Evolutionary conservation across 352 stramenopile species (phyloP), one percentile per base, ranked within the genome.

Genomic region (Globisporangium radiosum): DNA sequence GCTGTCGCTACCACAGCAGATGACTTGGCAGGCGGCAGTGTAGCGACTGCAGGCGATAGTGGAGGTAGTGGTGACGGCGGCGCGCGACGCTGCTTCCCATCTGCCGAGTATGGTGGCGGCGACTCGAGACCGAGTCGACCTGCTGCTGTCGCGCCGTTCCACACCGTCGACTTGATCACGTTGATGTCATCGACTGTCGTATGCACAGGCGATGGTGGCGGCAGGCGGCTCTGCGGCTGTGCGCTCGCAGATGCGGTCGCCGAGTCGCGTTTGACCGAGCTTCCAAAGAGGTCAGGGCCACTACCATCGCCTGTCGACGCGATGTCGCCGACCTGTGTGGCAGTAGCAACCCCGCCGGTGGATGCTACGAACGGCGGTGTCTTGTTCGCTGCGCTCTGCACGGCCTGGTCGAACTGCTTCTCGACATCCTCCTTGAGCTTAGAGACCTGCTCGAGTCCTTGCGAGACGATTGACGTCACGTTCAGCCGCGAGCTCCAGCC

Each of bases 391-490:
- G 56, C 36, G 49, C 71, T 68, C 17, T 78, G 70, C 43, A 94
- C 80, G 43, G 83, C 80, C 60, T 94, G 78, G 52, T 94, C 85
- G 57, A 94, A 94, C 58, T 90, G 85, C 67, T 94, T 94, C 67
- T 94, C 85, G 54, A 94, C 85, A 61, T 94, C 85, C 64, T 94
- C 85, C 19, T 83, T 83, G 57, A 94, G 70, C 74, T 73, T 90
- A 47, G 68, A 77, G 56, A 94, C 85, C 63, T 94, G 85, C 62
- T 94, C 85, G 39, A 94, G 67, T 13, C 85, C 85, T 62, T 92
- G 85, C 15, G 80, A 88, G 40, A 94, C 85, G 68, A 94, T 87
- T 40, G 78, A 89, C 63, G 83, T 81, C 49, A 94, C 76, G 56
- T 91, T 94, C 57, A 94, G 60, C 63, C 83, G 81, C 57, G 72